Evolutionary conservation across 768 basidiomycete species (phyloP).

Genomic region (Exidia glandulosa): DNA sequence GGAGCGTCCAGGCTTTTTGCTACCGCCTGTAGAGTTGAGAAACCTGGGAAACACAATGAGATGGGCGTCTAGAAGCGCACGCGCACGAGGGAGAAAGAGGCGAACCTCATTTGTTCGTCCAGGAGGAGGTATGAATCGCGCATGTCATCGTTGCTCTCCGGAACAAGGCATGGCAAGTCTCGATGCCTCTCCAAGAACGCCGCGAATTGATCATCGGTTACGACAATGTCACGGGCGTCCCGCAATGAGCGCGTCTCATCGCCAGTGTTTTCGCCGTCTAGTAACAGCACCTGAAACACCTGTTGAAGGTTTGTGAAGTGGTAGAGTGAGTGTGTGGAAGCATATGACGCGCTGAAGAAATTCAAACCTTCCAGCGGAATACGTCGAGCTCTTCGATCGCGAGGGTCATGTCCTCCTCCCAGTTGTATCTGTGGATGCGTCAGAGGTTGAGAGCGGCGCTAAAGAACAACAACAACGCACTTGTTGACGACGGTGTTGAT

Average conservation of each 20-base stretch:
- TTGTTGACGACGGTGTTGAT: slow-evolving; percentile 25
- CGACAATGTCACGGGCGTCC: slow-evolving; percentile 23
- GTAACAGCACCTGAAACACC: slow-evolving; percentile 27
- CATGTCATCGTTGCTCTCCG: slow-evolving; percentile 28
- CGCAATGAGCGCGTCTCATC: slow-evolving; percentile 19
- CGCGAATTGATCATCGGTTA: slow-evolving; percentile 23
- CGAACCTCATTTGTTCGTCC: slow-evolving; percentile 27
- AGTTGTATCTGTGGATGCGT: slow-evolving; percentile 19
- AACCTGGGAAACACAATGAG: slow-evolving; percentile 9
- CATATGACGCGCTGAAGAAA: neutral
- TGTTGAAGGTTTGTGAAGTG: slow-evolving; percentile 1
- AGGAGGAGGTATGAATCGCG: slow-evolving; percentile 26
- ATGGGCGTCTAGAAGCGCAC: neutral
- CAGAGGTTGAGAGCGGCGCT: neutral
- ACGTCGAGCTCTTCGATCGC: slow-evolving; percentile 22
- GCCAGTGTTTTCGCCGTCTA: slow-evolving; percentile 27
- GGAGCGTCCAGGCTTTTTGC: slow-evolving; percentile 20
- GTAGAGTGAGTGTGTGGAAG: too few species aligned
- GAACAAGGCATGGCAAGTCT: slow-evolving; percentile 18
- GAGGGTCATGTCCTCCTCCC: slow-evolving; percentile 31
- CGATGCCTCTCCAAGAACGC: slow-evolving; percentile 22
- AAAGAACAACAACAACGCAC: slow-evolving; percentile 9
- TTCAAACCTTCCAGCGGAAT: slow-evolving; percentile 28
- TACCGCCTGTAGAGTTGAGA: slow-evolving; percentile 22
- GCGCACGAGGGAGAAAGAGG: neutral